Conservation (phyloP, 2,329 filamentous ascomycete genomes). For the Trichoderma lentiforme region DNA sequence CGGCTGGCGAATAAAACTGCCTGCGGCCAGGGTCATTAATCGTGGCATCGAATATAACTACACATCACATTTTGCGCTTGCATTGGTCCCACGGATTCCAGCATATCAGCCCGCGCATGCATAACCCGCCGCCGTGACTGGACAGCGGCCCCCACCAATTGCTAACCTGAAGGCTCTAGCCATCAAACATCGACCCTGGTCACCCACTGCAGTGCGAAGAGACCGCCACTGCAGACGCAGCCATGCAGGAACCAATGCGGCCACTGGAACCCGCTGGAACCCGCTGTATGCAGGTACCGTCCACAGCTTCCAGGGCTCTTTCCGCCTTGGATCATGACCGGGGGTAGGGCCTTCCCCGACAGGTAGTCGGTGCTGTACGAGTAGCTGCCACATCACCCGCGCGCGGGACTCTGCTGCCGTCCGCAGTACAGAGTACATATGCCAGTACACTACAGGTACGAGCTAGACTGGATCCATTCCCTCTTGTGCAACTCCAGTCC, state of each 20-base stretch:
- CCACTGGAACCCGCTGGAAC: slow-evolving; percentile 15
- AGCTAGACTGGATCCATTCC: neutral
- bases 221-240: slow-evolving; percentile 18
- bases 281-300: slow-evolving; percentile 16
- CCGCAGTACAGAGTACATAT: neutral
- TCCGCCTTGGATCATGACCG: slow-evolving; percentile 7
- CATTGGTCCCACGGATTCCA: neutral
- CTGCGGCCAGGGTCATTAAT: neutral
- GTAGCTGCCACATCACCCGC: slow-evolving; percentile 5
- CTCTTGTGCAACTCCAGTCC: neutral
- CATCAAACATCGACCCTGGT: neutral
- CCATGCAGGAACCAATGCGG: slow-evolving; percentile 18
- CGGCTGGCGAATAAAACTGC: neutral
- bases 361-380: neutral
- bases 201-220: neutral
- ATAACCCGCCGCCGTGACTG: slow-evolving; percentile 5
- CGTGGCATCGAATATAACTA: neutral
- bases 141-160: slow-evolving; percentile 4
- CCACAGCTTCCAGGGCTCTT: slow-evolving; percentile 12
- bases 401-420: neutral
- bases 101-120: slow-evolving; percentile 7
- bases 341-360: neutral
- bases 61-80: neutral
- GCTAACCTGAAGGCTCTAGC: neutral
- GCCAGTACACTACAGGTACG: neutral